Base-by-base conservation (phyloP, 345 rosid genomes). In the Aethionema arabicum region DNA sequence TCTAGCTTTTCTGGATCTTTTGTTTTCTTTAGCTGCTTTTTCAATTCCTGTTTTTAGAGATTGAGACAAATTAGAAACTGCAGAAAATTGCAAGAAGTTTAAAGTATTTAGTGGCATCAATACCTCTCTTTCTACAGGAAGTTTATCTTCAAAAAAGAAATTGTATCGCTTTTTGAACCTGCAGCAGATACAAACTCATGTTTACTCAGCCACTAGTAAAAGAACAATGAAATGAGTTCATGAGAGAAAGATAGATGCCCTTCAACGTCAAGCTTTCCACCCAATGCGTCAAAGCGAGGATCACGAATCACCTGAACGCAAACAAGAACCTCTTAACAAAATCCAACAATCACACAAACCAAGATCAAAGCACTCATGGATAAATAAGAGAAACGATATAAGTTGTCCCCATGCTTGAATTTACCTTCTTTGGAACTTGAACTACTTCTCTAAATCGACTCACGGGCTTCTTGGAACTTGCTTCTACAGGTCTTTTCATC, bases 91-190 rank as follows among this genome's bases (percentile, higher is more conserved):
- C 39, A 21, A 50, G 14, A 16, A 8, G 3, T 21, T 38, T 15
- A 6, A 33, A 53, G 27, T 49, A 70, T 11, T 21, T 9, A 53
- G n/a, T n/a, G n/a, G 21, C 15, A 21, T 63, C 58, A 40, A 43
- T 56, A 70, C 74, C 74, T 63, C 65, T 70, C 70, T 65, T 65
- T 72, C 70, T n/a, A 75, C 68, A 37, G 88, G 93, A 68, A 92
- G 83, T 27, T 80, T 79, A 4, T 80, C 77, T 74, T 87, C 81
- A 35, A 65, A 83, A 11, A 91, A 80, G 63, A 91, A 91, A 70
- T 73, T 56, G 59, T 77, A 92, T 73, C 93, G 81, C 69, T 89
- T 89, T 76, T 82, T 85, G 67, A 85, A 87, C 76, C 96, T 85
- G 47, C 44, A 68, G 69, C 48, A 59, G 14, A 67, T 39, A 61